Conservation (phyloP, 108 stramenopile species). For the Cyclotella choctawhatcheeana region DNA sequence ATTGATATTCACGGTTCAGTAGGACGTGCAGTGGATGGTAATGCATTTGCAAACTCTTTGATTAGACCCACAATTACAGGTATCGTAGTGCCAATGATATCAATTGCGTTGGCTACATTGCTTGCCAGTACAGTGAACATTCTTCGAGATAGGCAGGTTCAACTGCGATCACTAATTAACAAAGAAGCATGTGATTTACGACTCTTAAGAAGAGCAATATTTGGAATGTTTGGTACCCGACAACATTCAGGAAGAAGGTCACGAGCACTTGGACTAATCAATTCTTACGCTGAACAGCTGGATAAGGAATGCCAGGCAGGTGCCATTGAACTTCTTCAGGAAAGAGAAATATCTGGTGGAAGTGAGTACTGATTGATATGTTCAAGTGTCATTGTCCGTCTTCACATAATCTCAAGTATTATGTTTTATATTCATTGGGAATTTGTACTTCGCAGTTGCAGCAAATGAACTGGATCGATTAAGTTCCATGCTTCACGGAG, state of each 20-base stretch:
- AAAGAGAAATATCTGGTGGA: slow-evolving; percentile 32
- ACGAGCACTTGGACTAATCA: slow-evolving; percentile 24
- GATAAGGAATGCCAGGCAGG: slow-evolving; percentile 28
- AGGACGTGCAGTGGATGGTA: slow-evolving; percentile 9
- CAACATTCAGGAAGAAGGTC: slow-evolving; percentile 39
- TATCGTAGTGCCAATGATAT: slow-evolving; percentile 42
- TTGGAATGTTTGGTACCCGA: slow-evolving; percentile 46
- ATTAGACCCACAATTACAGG: slow-evolving; percentile 42
- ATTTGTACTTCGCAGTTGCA: no score
- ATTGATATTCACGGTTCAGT: slow-evolving; percentile 12
- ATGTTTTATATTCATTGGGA: no score
- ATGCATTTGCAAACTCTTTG: slow-evolving; percentile 25
- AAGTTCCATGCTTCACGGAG: slow-evolving; percentile 40
- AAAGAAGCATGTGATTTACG: slow-evolving; percentile 50
- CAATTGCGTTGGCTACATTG: slow-evolving; percentile 44
- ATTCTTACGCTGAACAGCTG: slow-evolving; percentile 30
- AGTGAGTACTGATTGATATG: no score
- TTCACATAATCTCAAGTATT: no score
- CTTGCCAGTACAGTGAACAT: slow-evolving; percentile 48
- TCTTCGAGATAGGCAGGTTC: slow-evolving; percentile 39
- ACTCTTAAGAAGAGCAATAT: slow-evolving; percentile 34
- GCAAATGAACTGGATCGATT: slow-evolving; percentile 42
- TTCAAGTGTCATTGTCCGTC: no score
- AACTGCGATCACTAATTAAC: slow-evolving; percentile 34
- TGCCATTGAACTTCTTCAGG: slow-evolving; percentile 25